Evolutionary conservation across 176 grass and related monocot genomes (phyloP).

Genomic region (Hyparrhenia diplandra): DNA sequence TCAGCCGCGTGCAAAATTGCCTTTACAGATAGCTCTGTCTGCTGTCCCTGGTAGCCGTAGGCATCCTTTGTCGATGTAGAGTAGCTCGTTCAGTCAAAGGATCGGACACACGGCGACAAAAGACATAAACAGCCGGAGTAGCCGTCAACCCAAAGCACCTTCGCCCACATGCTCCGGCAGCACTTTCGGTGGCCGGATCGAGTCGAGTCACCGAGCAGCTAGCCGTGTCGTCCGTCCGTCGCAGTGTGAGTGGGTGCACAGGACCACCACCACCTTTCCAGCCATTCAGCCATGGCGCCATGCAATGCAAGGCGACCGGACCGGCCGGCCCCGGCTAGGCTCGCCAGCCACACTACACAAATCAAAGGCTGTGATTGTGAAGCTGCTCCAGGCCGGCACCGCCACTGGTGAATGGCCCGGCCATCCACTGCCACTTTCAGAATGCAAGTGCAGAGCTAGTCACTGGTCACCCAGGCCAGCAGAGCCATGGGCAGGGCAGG

Average conservation of each 20-base stretch:
- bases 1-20: background rate
- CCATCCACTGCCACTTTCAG: background rate
- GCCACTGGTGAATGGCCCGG: too few species aligned
- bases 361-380: background rate
- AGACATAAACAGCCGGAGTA: background rate
- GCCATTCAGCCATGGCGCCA: background rate
- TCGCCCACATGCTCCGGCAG: slow-evolving; percentile 19
- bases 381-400: background rate
- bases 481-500: background rate
- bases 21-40: too few species aligned
- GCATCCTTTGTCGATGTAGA: too few species aligned
- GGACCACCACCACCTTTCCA: slow-evolving; percentile 17
- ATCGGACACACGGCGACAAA: background rate
- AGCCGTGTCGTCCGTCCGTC: too few species aligned
- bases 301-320: background rate
- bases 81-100: slow-evolving; percentile 8
- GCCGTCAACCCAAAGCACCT: slow-evolving; percentile 15
- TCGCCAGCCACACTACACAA: background rate
- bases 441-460: background rate
- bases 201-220: too few species aligned
- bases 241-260: background rate
- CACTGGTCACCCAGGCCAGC: background rate
- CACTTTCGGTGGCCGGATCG: slow-evolving; percentile 32
- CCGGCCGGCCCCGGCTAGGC: background rate
- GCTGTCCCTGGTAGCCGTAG: too few species aligned